Evolutionary conservation across 2,329 filamentous ascomycete genomes (phyloP).

Genomic region (Alternaria triticimaculans): DNA sequence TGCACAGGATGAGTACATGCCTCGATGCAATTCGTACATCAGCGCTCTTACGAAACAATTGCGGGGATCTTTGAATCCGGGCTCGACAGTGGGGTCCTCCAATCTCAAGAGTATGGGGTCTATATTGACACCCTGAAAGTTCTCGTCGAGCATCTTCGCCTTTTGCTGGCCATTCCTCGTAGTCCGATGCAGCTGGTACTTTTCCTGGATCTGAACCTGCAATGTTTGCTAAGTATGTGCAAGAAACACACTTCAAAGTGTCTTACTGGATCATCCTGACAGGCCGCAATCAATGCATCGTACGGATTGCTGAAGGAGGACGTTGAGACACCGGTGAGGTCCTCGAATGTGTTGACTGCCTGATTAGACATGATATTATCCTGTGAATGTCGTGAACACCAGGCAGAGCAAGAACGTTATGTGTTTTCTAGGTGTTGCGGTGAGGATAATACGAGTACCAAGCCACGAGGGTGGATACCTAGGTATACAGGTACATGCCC

Average conservation of each 20-base stretch:
- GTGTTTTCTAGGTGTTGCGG: not conserved
- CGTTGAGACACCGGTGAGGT: conserved; percentile 49
- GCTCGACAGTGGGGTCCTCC: conserved; percentile 67
- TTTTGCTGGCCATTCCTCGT: conserved; percentile 79
- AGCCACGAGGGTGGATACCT: not conserved
- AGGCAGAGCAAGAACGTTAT: too few species aligned
- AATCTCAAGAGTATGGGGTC: conserved; percentile 78
- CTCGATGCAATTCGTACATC: not conserved
- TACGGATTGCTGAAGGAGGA: conserved; percentile 72
- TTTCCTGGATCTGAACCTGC: conserved; percentile 70
- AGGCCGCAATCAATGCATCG: conserved; percentile 72
- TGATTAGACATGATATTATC: conserved; percentile 19
- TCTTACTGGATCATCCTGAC: conserved; percentile 70
- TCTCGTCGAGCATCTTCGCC: conserved; percentile 71
- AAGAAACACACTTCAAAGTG: not conserved
- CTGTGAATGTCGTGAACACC: too few species aligned
- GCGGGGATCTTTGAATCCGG: conserved; percentile 74
- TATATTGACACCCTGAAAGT: conserved; percentile 74
- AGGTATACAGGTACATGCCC: too few species aligned
- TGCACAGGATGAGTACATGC: not conserved
- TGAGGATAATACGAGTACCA: not conserved
- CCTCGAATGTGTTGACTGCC: conserved; percentile 41
- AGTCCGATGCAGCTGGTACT: conserved; percentile 76
- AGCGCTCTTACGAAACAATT: conserved; percentile 68
- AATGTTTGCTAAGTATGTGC: not conserved